Evolutionary conservation across 2,329 filamentous ascomycete genomes (phyloP).

Genomic region (Cryphonectria naterciae): DNA sequence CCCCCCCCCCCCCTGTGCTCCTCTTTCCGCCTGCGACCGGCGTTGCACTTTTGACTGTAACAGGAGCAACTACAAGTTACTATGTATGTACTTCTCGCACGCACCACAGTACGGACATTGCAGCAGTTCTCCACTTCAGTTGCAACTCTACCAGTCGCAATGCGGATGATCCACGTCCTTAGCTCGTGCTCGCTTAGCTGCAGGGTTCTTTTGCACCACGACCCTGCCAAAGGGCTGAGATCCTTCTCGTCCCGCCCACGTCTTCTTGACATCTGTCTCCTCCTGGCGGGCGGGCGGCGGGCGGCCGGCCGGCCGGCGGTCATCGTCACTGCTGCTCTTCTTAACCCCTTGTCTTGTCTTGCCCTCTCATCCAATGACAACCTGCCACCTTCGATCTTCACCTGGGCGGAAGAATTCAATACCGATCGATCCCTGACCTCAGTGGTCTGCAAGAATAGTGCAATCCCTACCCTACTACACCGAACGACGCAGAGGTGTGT

Average conservation of each 20-base stretch:
- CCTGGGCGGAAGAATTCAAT: not conserved
- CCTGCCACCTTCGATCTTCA: not conserved
- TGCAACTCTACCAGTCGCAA: conserved; percentile 3
- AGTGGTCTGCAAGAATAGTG: not conserved
- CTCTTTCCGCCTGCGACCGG: not conserved
- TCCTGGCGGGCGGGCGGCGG: not conserved
- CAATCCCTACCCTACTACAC: not conserved
- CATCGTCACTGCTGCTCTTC: conserved; percentile 7
- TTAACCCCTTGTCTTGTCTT: conserved; percentile 19
- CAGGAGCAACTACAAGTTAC: not conserved
- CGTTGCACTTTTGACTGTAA: not conserved
- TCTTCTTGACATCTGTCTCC: not conserved
- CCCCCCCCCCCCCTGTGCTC: not conserved
- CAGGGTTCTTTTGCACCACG: conserved; percentile 4
- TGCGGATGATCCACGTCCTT: not conserved
- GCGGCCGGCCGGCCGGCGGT: not conserved
- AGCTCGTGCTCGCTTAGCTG: not conserved
- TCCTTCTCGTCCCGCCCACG: conserved; percentile 25
- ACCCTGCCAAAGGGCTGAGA: conserved; percentile 19
- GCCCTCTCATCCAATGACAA: conserved; percentile 1
- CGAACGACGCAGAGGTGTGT: not conserved
- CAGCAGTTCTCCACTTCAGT: conserved; percentile 3
- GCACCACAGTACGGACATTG: not conserved
- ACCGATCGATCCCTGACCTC: not conserved
- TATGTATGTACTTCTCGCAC: not conserved